Evolutionary conservation across 1,284 basidiomycete species (phyloP), one percentile per base, ranked within the genome.

Genomic region (Apiotrichum porosum): DNA sequence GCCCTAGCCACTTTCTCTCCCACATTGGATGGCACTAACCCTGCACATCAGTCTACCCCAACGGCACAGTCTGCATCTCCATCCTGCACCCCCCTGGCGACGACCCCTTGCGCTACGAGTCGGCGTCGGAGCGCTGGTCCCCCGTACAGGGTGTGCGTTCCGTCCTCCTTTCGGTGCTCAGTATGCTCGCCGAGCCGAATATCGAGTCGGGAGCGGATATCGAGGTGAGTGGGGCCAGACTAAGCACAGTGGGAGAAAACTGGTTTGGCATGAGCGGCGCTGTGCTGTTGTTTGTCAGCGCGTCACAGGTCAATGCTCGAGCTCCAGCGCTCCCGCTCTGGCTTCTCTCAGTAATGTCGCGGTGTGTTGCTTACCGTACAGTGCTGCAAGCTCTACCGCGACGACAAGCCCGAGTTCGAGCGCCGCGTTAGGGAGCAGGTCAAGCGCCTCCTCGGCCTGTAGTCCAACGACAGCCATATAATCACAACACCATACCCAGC

Each of bases 111-210:
- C 70, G 73, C 35, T 81, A 81, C 68, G 95, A 99, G 70, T 83
- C 86, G 54, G 92, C 94, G 0, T 91, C 87, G 22, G 95, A 99
- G 71, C 82, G 95, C 35, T 99, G 95, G 95, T 93, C 88, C 51
- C 95, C 95, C 15, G 93, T 98, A 4, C 72, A 74, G 58, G 70
- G 71, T 5, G 90, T 98, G 36, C 89, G 98, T 76, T 97, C 95
- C 71, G 95, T 98, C 52, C 80, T 93, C 46, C 78, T 98, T 6
- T 92, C 88, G 60, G 94, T 98, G 18, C 84, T 98, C 58, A 94
- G 89, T 47, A 97, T 99, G 94, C 81, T 99, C n/a, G 93, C 95
- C 84, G 94, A 98, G 77, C 95, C 95, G n/a, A 99, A 99, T 74
- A 80, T 97, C 45, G 95, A 99, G 76, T 91, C 87, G 58, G 94